Conservation (phyloP, 1,139 yeast species). For the Yamadazyma membranifaciens region DNA sequence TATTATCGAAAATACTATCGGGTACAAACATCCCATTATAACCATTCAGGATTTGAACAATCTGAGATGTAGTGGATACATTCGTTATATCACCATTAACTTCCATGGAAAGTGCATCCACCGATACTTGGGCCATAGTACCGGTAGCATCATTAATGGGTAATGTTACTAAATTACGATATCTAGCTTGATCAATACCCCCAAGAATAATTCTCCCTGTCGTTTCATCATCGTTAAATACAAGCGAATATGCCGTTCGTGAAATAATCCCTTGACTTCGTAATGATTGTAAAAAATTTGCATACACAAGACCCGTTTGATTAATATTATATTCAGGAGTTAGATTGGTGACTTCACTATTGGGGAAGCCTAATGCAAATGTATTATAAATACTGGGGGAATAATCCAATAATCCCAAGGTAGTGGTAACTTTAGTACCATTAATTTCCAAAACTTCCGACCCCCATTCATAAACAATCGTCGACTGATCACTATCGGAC, state of each 20-base stretch:
- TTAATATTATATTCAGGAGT: constrained; percentile 1
- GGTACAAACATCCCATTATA: constrained; percentile 4
- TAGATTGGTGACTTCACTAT: constrained; percentile 3
- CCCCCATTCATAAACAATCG: constrained; percentile 1
- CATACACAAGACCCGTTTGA: neutral
- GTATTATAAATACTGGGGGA: neutral
- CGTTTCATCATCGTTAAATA: neutral
- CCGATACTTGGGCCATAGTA: neutral
- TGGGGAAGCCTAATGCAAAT: constrained; percentile 3
- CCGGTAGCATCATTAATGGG: constrained; percentile 1
- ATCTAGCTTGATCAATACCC: constrained; percentile 2
- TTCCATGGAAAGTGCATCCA: neutral
- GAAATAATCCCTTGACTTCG: neutral
- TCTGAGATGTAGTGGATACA: neutral
- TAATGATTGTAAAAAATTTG: constrained; percentile 1
- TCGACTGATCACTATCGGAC: constrained; percentile 1
- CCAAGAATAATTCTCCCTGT: constrained; percentile 4
- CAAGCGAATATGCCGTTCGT: constrained; percentile 1
- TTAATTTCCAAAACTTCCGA: neutral
- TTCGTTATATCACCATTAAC: neutral
- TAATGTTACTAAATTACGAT: constrained; percentile 2
- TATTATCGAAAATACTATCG: neutral
- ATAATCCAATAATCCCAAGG: neutral
- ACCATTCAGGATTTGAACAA: constrained; percentile 3
- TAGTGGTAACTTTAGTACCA: constrained; percentile 1